phyloP scores from a whole-genome alignment of 768 basidiomycete genomes.

The Suillus subluteus region DNA sequence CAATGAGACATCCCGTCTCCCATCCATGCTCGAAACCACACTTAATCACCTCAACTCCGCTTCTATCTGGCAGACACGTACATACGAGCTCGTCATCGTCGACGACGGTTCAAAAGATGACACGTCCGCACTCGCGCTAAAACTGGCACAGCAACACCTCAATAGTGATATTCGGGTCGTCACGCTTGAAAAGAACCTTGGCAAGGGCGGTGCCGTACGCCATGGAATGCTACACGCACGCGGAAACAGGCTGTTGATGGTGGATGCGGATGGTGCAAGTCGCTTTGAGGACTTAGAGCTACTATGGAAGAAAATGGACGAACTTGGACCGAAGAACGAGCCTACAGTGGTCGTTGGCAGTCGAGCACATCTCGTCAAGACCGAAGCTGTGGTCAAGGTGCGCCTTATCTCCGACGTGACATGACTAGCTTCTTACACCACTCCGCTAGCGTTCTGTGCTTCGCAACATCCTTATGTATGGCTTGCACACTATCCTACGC shows the following conservation, averaged over 20 bases:
- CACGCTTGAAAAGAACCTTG: constrained; percentile 76
- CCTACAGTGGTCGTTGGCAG: constrained; percentile 82
- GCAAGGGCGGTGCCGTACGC: constrained; percentile 92
- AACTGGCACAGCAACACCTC: constrained; percentile 60
- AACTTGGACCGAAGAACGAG: constrained; percentile 48
- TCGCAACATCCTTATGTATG: constrained; percentile 93
- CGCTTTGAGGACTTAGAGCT: constrained; percentile 81
- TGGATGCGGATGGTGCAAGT: constrained; percentile 94
- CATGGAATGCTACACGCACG: constrained; percentile 88
- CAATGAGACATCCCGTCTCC: constrained; percentile 87
- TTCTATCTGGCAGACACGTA: constrained; percentile 43
- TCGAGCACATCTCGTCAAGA: constrained; percentile 89
- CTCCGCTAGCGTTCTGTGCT: constrained; percentile 73
- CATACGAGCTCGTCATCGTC: constrained; percentile 83
- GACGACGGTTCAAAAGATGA: constrained; percentile 89
- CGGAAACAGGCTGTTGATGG: constrained; percentile 83
- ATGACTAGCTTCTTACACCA: background rate
- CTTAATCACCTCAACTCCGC: constrained; percentile 60
- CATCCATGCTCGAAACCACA: constrained; percentile 78
- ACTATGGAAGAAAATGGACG: constrained; percentile 79
- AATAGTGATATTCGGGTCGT: constrained; percentile 75
- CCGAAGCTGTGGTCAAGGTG: constrained; percentile 93
- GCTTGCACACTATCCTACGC: constrained; percentile 85
- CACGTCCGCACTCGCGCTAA: constrained; percentile 67
- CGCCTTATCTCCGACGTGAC: constrained; percentile 21